Conservation (phyloP, 345 rosid genomes). For the Rhodamnia rubescens region DNA sequence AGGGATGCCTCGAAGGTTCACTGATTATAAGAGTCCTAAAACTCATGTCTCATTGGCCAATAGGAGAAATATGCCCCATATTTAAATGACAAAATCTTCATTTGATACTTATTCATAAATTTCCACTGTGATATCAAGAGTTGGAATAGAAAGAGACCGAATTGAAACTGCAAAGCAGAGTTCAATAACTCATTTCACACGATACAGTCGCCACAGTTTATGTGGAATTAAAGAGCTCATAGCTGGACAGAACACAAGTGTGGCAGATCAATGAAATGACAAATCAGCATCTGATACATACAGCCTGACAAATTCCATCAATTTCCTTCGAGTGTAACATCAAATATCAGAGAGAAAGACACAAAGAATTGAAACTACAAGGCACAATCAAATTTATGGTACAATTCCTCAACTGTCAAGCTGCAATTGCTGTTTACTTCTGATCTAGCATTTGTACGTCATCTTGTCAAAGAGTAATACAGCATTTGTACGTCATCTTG, state of each 20-base stretch:
- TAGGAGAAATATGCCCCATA: not conserved
- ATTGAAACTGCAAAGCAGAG: not conserved
- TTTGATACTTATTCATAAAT: not conserved
- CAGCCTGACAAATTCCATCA: not conserved
- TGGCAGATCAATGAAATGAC: not conserved
- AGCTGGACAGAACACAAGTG: not conserved
- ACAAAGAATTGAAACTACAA: not conserved
- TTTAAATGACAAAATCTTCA: not conserved
- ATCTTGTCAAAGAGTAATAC: not conserved
- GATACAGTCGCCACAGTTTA: not conserved
- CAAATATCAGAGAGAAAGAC: not conserved
- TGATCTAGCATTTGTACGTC: not conserved
- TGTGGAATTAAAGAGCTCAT: not conserved
- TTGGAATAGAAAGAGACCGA: not conserved
- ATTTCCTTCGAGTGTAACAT: not conserved
- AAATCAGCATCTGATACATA: not conserved
- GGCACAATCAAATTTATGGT: not conserved
- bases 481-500: too few species aligned
- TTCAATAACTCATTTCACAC: not conserved
- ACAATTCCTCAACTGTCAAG: not conserved
- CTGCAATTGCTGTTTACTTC: not conserved
- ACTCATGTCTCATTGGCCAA: not conserved
- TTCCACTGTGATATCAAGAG: not conserved
- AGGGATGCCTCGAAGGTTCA: not conserved
- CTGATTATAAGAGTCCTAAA: not conserved